Base-by-base conservation (phyloP, 495 filamentous ascomycete species). In the Trichocladium uniseriatum region DNA sequence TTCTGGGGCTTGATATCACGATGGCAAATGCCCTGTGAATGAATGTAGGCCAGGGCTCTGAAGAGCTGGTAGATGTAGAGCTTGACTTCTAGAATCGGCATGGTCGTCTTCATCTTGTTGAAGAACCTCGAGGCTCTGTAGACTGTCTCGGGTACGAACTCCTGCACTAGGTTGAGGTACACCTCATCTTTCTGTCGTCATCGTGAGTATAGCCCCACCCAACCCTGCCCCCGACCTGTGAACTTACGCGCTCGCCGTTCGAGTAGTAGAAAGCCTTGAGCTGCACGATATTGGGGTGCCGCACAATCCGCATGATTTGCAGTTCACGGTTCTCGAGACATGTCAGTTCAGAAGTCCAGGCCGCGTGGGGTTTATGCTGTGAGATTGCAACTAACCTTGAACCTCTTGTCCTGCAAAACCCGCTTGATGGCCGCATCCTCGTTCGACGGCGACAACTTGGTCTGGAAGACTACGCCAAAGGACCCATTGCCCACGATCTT, bases 401-500 rank as follows among this genome's bases (percentile, higher is more conserved):
- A 98, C 54, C 92, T 80, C 75, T 98, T 98, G 73, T 98, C 92
- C 62, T 98, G 92, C 48, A 98, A 77, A 43, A 98, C 92, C 59
- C 92, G 81, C 76, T 98, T 98, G 73, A 98, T 98, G 62, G 92
- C 92, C 49, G 92, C 92, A 71, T 98, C 92, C 66, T 98, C 92
- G 52, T 91, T 91, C 55, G 84, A 91, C 14, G 92, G 92, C 52
- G 92, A 89, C 61, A 98, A 81, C 72, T 97, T 98, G 27, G 92
- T 98, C 69, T 98, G 92, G 66, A 98, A 98, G 52, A 98, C 92
- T 18, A 98, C 92, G 51, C 92, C 92, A 65, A 98, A 98, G 13
- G 92, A 97, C 45, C 92, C 92, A 69, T 98, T 98, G 59, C 92
- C 92, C n/a, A 98, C 92, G 54, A 98, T 97, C 74, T 98, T 98